These are phyloP conservation scores for Gnomoniopsis sp. DNA, from an alignment of 2,329 filamentous ascomycete species.

Conservation along the genomic window DNA sequence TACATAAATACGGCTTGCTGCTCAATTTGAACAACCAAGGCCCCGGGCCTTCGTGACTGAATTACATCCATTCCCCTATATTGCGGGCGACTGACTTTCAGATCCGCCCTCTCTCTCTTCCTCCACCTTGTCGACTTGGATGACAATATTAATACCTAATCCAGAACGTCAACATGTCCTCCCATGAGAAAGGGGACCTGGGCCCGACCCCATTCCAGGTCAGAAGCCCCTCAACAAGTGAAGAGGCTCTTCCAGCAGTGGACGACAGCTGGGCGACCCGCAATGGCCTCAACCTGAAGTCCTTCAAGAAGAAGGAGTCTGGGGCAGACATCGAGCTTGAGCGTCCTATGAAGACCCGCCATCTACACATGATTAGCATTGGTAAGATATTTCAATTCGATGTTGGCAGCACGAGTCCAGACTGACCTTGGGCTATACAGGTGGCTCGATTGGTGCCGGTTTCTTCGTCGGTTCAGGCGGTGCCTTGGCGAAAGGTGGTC, in stretches of 20 bases:
- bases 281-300: neutral
- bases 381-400: conserved; percentile 24
- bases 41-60: too few relatives aligned
- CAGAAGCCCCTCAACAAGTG: neutral
- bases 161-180: neutral
- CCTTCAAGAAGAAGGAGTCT: neutral
- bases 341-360: conserved; percentile 19
- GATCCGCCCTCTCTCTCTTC: too few relatives aligned
- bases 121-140: too few relatives aligned
- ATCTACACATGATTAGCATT: conserved; percentile 52
- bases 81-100: too few relatives aligned
- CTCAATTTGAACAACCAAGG: too few relatives aligned
- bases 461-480: conserved; percentile 59
- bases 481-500: conserved; percentile 45
- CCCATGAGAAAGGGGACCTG: neutral
- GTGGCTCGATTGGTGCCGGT: conserved; percentile 56
- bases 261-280: neutral
- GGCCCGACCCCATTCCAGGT: neutral
- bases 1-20: too few relatives aligned
- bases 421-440: neutral
- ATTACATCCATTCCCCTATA: too few relatives aligned
- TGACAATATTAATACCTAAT: too few relatives aligned
- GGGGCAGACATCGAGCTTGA: neutral
- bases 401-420: neutral
- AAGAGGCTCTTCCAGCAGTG: neutral